Base-by-base conservation (phyloP, 306 rosid genomes). In the Trifolium fragiferum region DNA sequence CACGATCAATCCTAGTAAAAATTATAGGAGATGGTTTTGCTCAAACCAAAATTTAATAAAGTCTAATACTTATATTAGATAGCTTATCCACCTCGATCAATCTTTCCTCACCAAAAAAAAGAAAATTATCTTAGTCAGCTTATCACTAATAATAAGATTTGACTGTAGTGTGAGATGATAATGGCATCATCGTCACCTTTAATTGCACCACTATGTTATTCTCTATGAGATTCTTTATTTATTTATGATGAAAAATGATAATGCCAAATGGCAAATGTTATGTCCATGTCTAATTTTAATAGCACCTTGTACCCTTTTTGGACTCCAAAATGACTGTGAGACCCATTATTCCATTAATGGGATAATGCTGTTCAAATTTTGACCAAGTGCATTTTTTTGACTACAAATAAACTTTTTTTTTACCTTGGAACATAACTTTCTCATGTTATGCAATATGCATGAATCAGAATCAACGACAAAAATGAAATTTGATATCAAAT, bases 121-220 rank as follows among this genome's bases (percentile, higher is more conserved):
- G 32, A 37, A 27, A 40, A 40, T 35, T 37, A 73, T 8, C 35
- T 59, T 35, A 58, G 53, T 74, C 78, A 62, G 79, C 81, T 72
- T 72, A 79, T 81, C 81, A 41, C 46, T 38, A 23, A 7, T 19
- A 16, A 46, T 46, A 46, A 1, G 1, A 18, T 58, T 49, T 10
- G 10, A 68, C 40, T 16, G 9, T 64, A 54, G 37, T 12, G 33
- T 55, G 65, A 71, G 27, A 72, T 66, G 64, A 78, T 66, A 79
- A 82, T 68, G 30, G 72, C 54, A 70, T 30, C 25, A 5, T 55
- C 27, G 10, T 55, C 27, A 53, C 13, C 13, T 20, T 53, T 27
- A 76, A 67, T 76, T 73, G 70, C 80, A 37, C 43, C 62, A 51
- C 44, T 53, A 27, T 55, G 69, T 35, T 76, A 76, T 81, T 68